Percentiles rank a stretch among this genome's conserved stretches.
These are phyloP conservation scores for Aspergillus heteromorphus DNA, from an alignment of 495 filamentous ascomycete genomes.

Conservation along the genomic window DNA sequence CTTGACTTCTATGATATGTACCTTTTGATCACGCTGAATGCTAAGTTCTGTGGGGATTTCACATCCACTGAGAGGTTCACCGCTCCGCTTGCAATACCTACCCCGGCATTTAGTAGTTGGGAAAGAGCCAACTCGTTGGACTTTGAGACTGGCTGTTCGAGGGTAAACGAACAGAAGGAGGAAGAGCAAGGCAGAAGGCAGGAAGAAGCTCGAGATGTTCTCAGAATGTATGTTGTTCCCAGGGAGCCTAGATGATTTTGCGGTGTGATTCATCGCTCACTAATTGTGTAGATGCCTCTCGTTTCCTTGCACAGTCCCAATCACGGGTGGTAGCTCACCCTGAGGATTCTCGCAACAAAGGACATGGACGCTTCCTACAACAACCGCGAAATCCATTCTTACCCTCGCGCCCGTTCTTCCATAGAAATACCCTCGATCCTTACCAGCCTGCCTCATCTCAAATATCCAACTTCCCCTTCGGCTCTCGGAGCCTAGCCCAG, in stretches of 20 bases:
- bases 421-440: conserved; percentile 57
- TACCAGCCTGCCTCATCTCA: conserved; percentile 66
- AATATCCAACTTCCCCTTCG: conserved; percentile 70
- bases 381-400: conserved; percentile 42
- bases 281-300: conserved; percentile 73
- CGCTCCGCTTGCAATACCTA: conserved; percentile 4
- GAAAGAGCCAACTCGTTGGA: neutral
- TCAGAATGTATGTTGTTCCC: conserved; percentile 77
- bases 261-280: conserved; percentile 12
- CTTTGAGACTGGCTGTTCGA: neutral
- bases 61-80: conserved; percentile 6
- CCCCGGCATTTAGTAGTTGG: neutral
- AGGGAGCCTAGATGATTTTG: neutral
- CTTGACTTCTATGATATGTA: neutral
- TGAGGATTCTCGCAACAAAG: conserved; percentile 50
- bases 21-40: neutral
- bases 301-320: conserved; percentile 95
- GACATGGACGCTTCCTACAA: conserved; percentile 40
- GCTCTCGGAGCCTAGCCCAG: conserved; percentile 61
- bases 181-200: neutral
- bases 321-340: conserved; percentile 70
- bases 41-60: neutral
- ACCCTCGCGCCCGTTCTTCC: conserved; percentile 45
- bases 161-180: neutral
- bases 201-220: conserved; percentile 61